phyloP scores from a whole-genome alignment of 2,329 filamentous ascomycete species.

The Pyricularia pennisetigena region DNA sequence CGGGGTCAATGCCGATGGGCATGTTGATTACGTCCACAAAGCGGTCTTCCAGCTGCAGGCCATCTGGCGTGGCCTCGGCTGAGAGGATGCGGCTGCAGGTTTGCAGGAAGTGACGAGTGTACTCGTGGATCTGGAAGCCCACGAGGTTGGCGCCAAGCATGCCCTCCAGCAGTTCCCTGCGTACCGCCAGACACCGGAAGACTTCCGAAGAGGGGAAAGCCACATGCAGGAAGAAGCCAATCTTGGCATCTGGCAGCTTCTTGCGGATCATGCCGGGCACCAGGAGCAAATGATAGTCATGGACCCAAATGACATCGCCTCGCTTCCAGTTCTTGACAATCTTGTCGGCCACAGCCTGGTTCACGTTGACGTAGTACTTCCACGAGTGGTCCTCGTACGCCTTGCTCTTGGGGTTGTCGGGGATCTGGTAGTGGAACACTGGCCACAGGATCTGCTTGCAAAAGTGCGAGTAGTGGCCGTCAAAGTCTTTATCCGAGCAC shows the following conservation, averaged over 20 bases:
- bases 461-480: conserved; percentile 90
- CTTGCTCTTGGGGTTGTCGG: conserved; percentile 96
- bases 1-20: conserved; percentile 85
- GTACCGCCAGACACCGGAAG: conserved; percentile 81
- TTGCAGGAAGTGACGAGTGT: conserved; percentile 87
- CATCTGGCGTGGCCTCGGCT: conserved; percentile 83
- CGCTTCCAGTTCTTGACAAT: conserved; percentile 89
- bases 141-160: conserved; percentile 89
- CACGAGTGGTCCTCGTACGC: conserved; percentile 96
- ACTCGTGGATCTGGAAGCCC: conserved; percentile 90
- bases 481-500: conserved; percentile 82
- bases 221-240: conserved; percentile 91
- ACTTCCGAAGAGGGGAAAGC: conserved; percentile 95
- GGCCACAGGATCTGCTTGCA: conserved; percentile 98
- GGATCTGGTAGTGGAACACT: conserved; percentile 96
- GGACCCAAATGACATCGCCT: conserved; percentile 87
- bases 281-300: conserved; percentile 88
- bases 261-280: conserved; percentile 85
- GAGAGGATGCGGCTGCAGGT: conserved; percentile 85
- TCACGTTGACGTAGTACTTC: conserved; percentile 87
- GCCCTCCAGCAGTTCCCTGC: conserved; percentile 79
- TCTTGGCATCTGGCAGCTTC: conserved; percentile 84
- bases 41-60: conserved; percentile 82
- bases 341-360: conserved; percentile 85
- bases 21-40: conserved; percentile 83